Base-by-base conservation (phyloP, 2,329 filamentous ascomycete species). In the Metarhizium anisopliae region DNA sequence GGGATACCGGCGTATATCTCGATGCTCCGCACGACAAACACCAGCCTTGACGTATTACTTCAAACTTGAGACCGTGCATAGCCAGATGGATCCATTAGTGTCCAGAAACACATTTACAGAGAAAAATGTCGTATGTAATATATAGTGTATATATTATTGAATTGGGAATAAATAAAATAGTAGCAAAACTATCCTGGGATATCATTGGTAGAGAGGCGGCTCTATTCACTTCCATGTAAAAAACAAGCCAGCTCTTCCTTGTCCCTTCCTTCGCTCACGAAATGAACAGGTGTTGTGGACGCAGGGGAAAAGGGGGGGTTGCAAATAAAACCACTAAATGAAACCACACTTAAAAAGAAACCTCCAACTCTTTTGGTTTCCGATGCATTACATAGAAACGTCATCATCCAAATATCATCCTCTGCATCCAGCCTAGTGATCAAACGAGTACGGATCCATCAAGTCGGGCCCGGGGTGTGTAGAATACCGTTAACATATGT, bases 1-100 rank as follows among this genome's bases (percentile, higher is more conserved):
- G 83, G 83, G 77, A 81, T 49, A 79, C 77, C 3, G 72, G 72
- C 4, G 56, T 73, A 18, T 71, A 58, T 36, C 49, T 32, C 0
- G 20, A 43, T 18, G 51, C 43, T 14, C 49, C 54, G 4, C 18
- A 0, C 4, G 5, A 11, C 35, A 45, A 38, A 20, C 8, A 40
- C n/a, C 45, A 29, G 20, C 25, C 42, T 10, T 18, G 20, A 8
- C 16, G 50, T 13, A 18, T 7, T 18, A 11, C 18, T 20, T 36
- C 13, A 38, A 14, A 3, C 16, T 49, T 32, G 5, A 13, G 35
- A 8, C 3, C 35, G 7, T 36, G 35, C 13, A 36, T 36, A 36
- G 7, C 35, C 8, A 36, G 13, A 36, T 13, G 13, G 35, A 36
- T 25, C 25, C 35, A 36, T 36, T 36, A 13, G 35, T 36, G 35